These are phyloP conservation scores for Coffea humblotiana DNA, from an alignment of 305 asterid species.

Conservation along the genomic window DNA sequence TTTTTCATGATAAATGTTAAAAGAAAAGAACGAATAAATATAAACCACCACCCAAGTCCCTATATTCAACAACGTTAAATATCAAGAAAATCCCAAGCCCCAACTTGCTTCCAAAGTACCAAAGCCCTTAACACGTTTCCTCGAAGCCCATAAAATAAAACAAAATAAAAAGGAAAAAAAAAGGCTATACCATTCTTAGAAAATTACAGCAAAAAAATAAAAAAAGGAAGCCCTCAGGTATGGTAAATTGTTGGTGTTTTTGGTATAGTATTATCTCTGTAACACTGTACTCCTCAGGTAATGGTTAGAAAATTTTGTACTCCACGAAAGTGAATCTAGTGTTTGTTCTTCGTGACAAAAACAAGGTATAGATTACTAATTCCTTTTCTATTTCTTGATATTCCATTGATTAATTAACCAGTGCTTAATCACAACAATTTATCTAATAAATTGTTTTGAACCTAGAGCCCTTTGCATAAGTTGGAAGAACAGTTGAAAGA, in stretches of 20 bases:
- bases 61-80: too few relatives aligned
- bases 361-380: neutral
- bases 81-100: neutral
- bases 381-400: neutral
- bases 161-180: neutral
- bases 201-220: neutral
- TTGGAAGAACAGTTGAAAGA: neutral
- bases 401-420: too few relatives aligned
- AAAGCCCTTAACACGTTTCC: too few relatives aligned
- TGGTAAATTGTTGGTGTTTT: too few relatives aligned
- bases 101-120: neutral
- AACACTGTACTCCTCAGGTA: neutral
- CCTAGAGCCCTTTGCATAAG: neutral
- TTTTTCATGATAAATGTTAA: too few relatives aligned
- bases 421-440: too few relatives aligned
- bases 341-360: neutral
- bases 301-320: neutral
- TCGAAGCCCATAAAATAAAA: too few relatives aligned
- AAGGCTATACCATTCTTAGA: neutral
- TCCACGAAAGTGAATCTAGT: neutral
- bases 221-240: slow-evolving; percentile 6
- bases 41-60: too few relatives aligned
- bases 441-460: too few relatives aligned
- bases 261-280: too few relatives aligned
- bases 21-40: too few relatives aligned